A percentile compares a stretch with the other conserved stretches of the same genome.
Evolutionary conservation across 2,329 filamentous ascomycete genomes (phyloP).

Genomic region (Fusarium pseudocircinatum): DNA sequence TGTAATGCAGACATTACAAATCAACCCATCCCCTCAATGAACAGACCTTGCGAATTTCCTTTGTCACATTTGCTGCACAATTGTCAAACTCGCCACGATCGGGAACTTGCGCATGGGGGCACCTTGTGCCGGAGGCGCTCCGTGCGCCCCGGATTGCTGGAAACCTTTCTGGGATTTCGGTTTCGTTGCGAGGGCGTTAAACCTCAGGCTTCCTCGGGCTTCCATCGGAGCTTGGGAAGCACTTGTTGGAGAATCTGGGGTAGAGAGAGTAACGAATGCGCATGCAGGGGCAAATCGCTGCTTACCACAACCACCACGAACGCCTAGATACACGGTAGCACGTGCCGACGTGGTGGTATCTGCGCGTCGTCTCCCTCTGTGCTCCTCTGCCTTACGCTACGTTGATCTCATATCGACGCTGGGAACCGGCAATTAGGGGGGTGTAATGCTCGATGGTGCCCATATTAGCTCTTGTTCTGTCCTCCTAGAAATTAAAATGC

Average conservation of each 20-base stretch:
- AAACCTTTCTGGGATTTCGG: slow-evolving; percentile 1
- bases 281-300: background rate
- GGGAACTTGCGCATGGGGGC: slow-evolving; percentile 16
- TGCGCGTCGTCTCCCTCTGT: background rate
- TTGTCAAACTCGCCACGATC: slow-evolving; percentile 25
- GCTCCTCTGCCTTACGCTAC: background rate
- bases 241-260: slow-evolving; percentile 19
- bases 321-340: background rate
- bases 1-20: slow-evolving; percentile 30
- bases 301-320: background rate
- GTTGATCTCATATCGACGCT: slow-evolving; percentile 25
- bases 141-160: background rate
- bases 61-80: slow-evolving; percentile 1
- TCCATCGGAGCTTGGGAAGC: slow-evolving; percentile 2
- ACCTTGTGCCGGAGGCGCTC: background rate
- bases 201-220: slow-evolving; percentile 15
- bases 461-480: slow-evolving; percentile 12
- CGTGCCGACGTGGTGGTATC: slow-evolving; percentile 1
- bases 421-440: background rate
- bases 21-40: slow-evolving; percentile 1
- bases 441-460: background rate
- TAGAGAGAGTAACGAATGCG: slow-evolving; percentile 26
- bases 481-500: background rate
- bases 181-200: slow-evolving; percentile 18
- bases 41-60: slow-evolving; percentile 5